These are phyloP conservation scores for Ceratobasidium sp. DNA, from an alignment of 1,284 basidiomycete species.

Conservation along the genomic window DNA sequence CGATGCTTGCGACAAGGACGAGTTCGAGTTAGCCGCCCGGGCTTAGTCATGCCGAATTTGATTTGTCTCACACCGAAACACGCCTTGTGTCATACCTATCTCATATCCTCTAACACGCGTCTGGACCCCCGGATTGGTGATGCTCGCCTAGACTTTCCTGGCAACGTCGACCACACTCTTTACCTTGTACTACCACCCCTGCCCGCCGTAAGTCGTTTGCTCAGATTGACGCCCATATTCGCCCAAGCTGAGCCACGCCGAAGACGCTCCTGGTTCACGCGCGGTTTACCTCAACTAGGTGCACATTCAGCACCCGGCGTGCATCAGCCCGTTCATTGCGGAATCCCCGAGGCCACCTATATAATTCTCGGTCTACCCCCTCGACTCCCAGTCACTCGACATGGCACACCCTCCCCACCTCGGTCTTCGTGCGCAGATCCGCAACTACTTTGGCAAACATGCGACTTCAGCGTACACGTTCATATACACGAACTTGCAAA, in stretches of 20 bases:
- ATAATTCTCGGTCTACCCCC: not conserved
- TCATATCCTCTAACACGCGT: not conserved
- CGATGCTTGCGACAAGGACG: too few species aligned
- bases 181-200: constrained; percentile 4
- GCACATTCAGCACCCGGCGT: not conserved
- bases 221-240: not conserved
- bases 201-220: not conserved
- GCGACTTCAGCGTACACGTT: constrained; percentile 72
- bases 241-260: not conserved
- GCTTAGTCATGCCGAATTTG: constrained; percentile 1
- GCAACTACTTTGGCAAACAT: constrained; percentile 49
- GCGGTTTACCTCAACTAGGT: constrained; percentile 8
- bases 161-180: constrained; percentile 12
- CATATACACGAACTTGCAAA: constrained; percentile 75
- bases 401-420: constrained; percentile 32
- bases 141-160: not conserved
- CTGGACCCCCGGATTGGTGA: not conserved
- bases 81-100: not conserved
- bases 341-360: not conserved
- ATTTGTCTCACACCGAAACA: constrained; percentile 2
- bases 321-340: constrained; percentile 9
- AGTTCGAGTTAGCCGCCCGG: too few species aligned
- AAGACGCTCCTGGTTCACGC: not conserved
- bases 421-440: constrained; percentile 31
- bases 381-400: not conserved